Evolutionary conservation across 2,329 filamentous ascomycete species (phyloP).

Genomic region (Trichoderma atrobrunneum): DNA sequence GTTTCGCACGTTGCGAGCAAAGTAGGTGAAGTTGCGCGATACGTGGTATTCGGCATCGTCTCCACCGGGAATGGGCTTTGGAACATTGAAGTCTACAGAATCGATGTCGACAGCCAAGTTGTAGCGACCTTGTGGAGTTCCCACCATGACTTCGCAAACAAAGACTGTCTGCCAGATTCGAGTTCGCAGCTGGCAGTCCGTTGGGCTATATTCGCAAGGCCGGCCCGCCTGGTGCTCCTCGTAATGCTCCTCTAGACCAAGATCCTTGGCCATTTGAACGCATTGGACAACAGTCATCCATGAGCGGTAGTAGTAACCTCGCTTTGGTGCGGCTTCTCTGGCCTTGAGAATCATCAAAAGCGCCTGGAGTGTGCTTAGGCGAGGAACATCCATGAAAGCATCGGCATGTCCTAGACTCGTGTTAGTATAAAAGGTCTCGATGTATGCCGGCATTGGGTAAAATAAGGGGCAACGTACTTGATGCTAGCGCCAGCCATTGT

Average conservation of each 20-base stretch:
- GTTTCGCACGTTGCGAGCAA: conserved; percentile 73
- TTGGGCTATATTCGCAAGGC: conserved; percentile 63
- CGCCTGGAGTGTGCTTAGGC: conserved; percentile 88
- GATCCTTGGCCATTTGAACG: conserved; percentile 87
- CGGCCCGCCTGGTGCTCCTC: conserved; percentile 72
- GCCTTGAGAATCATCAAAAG: conserved; percentile 86
- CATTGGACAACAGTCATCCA: conserved; percentile 96
- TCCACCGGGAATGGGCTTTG: conserved; percentile 60
- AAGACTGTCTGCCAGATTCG: conserved; percentile 89
- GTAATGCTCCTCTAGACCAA: conserved; percentile 84
- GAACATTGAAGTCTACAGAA: conserved; percentile 71
- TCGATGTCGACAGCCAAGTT: conserved; percentile 74
- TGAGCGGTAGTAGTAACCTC: conserved; percentile 93
- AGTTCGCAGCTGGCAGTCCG: conserved; percentile 81
- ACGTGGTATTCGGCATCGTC: conserved; percentile 74
- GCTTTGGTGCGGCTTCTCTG: conserved; percentile 84
- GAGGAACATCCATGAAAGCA: conserved; percentile 87
- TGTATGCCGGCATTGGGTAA: not conserved
- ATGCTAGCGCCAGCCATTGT: conserved; percentile 88
- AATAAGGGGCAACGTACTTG: conserved; percentile 53
- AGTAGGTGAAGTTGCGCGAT: conserved; percentile 81
- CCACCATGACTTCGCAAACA: conserved; percentile 86
- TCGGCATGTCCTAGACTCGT: conserved; percentile 71
- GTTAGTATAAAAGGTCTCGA: not conserved
- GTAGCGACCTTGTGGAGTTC: conserved; percentile 82